Percentiles rank a stretch among this genome's conserved stretches.
phyloP scores from a whole-genome alignment of 768 basidiomycete genomes.

The Termitomyces eurrhizus region DNA sequence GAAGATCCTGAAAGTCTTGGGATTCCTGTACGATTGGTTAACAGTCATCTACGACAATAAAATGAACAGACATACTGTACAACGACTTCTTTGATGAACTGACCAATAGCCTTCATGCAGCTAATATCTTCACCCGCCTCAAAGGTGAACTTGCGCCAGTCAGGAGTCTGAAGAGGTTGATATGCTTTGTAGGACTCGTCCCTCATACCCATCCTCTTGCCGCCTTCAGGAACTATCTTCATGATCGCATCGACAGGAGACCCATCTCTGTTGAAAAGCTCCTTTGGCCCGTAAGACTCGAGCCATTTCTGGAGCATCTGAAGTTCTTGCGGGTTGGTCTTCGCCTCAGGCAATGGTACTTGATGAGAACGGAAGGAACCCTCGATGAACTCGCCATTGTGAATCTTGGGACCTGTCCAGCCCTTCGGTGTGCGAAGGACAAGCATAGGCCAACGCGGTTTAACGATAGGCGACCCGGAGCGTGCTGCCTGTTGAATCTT shows the following conservation, averaged over 20 bases:
- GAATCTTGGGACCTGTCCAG: conserved; percentile 61
- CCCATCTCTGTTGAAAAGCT: conserved; percentile 61
- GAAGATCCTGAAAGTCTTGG: conserved; percentile 79
- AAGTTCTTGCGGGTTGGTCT: conserved; percentile 62
- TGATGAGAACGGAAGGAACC: conserved; percentile 86
- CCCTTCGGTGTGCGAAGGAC: conserved; percentile 87
- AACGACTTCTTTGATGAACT: conserved; percentile 53
- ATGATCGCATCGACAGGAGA: conserved; percentile 52
- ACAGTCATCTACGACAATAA: background rate
- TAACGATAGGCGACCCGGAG: conserved; percentile 67
- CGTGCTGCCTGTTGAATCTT: conserved; percentile 81
- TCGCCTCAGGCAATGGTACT: conserved; percentile 77
- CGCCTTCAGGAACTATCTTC: conserved; percentile 51
- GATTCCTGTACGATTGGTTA: conserved; percentile 47
- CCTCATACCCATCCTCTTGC: conserved; percentile 65
- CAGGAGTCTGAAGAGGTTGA: conserved; percentile 55
- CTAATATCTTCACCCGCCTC: conserved; percentile 59
- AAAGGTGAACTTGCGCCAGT: conserved; percentile 56
- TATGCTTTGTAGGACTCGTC: conserved; percentile 66
- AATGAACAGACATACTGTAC: conserved; percentile 34
- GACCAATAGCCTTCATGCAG: conserved; percentile 72
- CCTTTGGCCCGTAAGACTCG: conserved; percentile 59
- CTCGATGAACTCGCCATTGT: conserved; percentile 72
- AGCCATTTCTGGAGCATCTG: conserved; percentile 68
- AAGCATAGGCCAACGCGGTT: conserved; percentile 91